phyloP scores from a whole-genome alignment of 2,329 filamentous ascomycete species.

The Drechmeria coniospora region DNA sequence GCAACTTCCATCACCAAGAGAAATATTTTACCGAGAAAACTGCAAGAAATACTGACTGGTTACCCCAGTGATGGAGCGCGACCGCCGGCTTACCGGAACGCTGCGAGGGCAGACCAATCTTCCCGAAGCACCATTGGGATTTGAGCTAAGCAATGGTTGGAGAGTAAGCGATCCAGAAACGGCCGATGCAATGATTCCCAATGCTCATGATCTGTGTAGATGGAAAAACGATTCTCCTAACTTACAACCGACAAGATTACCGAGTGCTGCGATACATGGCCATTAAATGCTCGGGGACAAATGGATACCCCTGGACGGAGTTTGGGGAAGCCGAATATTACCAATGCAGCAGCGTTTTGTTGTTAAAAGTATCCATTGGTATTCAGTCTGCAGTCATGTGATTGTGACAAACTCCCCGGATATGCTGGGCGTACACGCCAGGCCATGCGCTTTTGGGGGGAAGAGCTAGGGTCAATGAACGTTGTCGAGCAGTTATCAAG shows the following conservation, averaged over 20 bases:
- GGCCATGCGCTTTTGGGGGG: no score
- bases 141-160: slow-evolving; percentile 49
- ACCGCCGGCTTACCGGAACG: slow-evolving; percentile 43
- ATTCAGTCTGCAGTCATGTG: no score
- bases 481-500: no score
- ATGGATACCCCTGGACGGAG: no score
- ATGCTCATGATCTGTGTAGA: slow-evolving; percentile 16
- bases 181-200: not conserved
- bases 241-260: slow-evolving; percentile 4
- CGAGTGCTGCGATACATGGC: no score
- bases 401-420: no score
- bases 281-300: no score
- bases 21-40: not conserved
- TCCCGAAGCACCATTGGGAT: slow-evolving; percentile 39
- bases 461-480: no score
- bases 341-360: no score
- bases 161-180: slow-evolving; percentile 27
- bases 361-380: no score
- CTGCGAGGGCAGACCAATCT: slow-evolving; percentile 43
- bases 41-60: slow-evolving; percentile 3
- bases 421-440: no score
- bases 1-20: not conserved
- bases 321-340: no score
- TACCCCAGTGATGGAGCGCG: slow-evolving; percentile 46
- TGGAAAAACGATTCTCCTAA: slow-evolving; percentile 38